phyloP scores from a whole-genome alignment of 805 yeast genomes.

The Candida loeiensis region DNA sequence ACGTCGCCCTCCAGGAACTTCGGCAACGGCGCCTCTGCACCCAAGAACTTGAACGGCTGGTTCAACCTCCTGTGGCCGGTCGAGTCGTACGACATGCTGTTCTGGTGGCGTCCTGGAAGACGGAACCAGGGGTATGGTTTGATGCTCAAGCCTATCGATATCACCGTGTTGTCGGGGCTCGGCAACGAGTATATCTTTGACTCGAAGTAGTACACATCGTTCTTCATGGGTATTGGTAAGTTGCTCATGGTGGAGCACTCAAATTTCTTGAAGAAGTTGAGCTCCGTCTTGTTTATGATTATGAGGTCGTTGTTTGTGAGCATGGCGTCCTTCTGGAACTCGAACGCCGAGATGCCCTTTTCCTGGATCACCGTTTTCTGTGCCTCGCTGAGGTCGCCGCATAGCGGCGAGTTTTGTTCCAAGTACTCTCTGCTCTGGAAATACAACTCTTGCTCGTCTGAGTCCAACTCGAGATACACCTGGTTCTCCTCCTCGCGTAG shows the following conservation, averaged over 20 bases:
- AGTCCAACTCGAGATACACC: constrained; percentile 57
- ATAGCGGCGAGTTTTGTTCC: constrained; percentile 28
- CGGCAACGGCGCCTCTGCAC: constrained; percentile 47
- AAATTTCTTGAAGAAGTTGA: constrained; percentile 54
- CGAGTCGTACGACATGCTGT: constrained; percentile 85
- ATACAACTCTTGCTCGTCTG: constrained; percentile 66
- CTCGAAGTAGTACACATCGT: constrained; percentile 87
- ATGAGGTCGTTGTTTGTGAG: constrained; percentile 53
- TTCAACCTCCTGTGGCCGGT: constrained; percentile 76
- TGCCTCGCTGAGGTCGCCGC: constrained; percentile 49
- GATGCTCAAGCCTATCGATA: constrained; percentile 78
- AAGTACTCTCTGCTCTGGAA: constrained; percentile 58
- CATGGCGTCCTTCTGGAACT: constrained; percentile 61
- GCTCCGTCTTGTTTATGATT: constrained; percentile 63
- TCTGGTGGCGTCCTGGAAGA: constrained; percentile 86
- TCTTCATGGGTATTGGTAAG: constrained; percentile 76
- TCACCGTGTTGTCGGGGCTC: constrained; percentile 48
- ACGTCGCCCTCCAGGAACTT: constrained; percentile 78
- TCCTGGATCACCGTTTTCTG: constrained; percentile 73
- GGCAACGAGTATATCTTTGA: constrained; percentile 74
- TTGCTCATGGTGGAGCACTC: constrained; percentile 74
- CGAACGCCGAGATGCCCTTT: constrained; percentile 88
- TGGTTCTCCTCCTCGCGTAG: constrained; percentile 57
- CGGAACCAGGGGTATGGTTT: constrained; percentile 92
- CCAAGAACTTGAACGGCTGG: constrained; percentile 57